phyloP scores from a whole-genome alignment of 2,329 filamentous ascomycete genomes.

The Colletotrichum gloeosporioides region DNA sequence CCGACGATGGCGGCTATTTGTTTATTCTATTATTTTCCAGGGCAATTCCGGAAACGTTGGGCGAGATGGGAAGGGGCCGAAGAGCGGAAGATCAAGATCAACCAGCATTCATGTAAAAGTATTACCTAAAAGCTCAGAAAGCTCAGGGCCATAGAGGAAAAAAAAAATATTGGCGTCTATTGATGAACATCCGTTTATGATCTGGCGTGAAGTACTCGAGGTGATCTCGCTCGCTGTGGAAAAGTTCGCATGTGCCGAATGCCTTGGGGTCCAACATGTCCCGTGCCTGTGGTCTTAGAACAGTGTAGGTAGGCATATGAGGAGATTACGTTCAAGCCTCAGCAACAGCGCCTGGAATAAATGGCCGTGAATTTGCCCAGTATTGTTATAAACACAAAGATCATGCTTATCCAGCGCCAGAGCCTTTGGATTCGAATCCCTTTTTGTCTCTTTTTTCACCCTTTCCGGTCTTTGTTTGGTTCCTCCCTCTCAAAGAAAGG shows the following conservation, averaged over 20 bases:
- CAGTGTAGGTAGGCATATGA: not conserved
- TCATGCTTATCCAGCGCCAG: not conserved
- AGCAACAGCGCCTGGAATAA: not conserved
- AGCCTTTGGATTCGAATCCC: not conserved
- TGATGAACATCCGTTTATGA: not conserved
- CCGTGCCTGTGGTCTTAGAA: not conserved
- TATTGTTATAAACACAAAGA: not conserved
- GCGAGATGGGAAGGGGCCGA: not conserved
- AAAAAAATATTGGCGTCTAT: not conserved
- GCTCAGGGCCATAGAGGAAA: not conserved
- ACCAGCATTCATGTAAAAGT: not conserved
- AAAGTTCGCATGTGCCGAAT: not conserved
- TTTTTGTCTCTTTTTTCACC: not conserved
- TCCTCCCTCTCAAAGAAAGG: not conserved
- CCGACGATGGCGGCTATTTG: not conserved
- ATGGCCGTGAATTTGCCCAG: not conserved
- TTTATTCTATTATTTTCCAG: not conserved
- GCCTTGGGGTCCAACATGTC: not conserved
- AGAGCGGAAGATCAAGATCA: not conserved
- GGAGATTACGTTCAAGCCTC: not conserved
- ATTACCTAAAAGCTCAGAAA: not conserved
- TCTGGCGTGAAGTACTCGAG: not conserved
- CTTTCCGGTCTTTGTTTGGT: not conserved
- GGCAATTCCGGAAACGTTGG: not conserved
- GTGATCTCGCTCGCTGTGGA: not conserved